Percentiles rank a stretch among this genome's conserved stretches.
phyloP scores from a whole-genome alignment of 164 flowering plant species.

The Magnolia changhungtana region DNA sequence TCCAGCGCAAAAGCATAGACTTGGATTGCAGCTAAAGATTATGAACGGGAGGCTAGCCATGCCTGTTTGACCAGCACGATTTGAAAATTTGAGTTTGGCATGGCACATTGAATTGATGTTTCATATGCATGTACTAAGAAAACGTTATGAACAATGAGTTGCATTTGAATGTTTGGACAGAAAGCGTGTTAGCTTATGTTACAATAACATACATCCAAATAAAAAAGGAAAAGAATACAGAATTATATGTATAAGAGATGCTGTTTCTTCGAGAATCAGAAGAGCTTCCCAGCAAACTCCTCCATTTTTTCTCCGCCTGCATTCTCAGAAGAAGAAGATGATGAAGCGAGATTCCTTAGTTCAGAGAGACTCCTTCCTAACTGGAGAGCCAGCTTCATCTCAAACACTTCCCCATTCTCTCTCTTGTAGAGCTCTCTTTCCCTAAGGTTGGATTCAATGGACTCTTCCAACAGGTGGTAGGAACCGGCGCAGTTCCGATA shows the following conservation, averaged over 20 bases:
- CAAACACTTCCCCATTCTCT: slow-evolving; percentile 53
- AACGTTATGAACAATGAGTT: too few relatives aligned
- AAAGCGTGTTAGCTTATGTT: too few relatives aligned
- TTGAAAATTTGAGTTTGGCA: too few relatives aligned
- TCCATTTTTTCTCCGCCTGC: not conserved
- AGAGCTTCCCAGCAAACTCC: slow-evolving; percentile 52
- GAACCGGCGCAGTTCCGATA: slow-evolving; percentile 39
- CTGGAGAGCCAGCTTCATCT: slow-evolving; percentile 44
- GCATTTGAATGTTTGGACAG: too few relatives aligned
- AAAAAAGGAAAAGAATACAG: not conserved
- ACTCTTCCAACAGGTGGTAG: slow-evolving; percentile 33
- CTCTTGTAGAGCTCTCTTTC: slow-evolving; percentile 22
- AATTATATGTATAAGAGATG: not conserved
- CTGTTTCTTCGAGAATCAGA: slow-evolving; percentile 14
- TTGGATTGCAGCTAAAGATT: too few relatives aligned
- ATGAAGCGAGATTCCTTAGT: slow-evolving; percentile 26
- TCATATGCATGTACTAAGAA: too few relatives aligned
- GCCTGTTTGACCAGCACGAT: too few relatives aligned
- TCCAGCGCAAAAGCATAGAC: too few relatives aligned
- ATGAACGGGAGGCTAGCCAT: too few relatives aligned
- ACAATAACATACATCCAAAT: too few relatives aligned
- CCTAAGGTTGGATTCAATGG: slow-evolving; percentile 22
- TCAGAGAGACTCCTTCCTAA: slow-evolving; percentile 45
- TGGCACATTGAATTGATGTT: too few relatives aligned
- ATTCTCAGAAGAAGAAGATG: not conserved